Evolutionary conservation across 2,329 filamentous ascomycete species (phyloP), one percentile per base, ranked within the genome.

Genomic region (Exophiala xenobiotica): DNA sequence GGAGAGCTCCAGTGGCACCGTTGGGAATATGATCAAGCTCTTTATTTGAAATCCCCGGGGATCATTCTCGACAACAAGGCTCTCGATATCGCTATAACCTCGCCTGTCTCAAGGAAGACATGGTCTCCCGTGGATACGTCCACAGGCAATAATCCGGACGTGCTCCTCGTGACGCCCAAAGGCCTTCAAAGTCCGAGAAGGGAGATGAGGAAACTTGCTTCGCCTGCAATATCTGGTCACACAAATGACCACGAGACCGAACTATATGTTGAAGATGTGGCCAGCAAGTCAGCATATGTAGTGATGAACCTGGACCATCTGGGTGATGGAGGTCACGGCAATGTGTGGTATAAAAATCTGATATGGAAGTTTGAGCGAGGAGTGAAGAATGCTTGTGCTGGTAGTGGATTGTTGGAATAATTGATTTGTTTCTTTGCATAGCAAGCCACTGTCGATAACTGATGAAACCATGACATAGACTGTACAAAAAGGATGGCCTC

Each of bases 31-130:
- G 70, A 74, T 42, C 68, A 70, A 31, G 68, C 74, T 0, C 55
- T 75, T 1, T 75, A 73, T 56, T 58, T 75, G 3, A 69, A 68
- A 29, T 67, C 68, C 1, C 73, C 72, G 0, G 73, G 73, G 0
- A 49, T 74, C 35, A 54, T 71, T 1, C 57, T 72, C 22, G 66
- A 74, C 40, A 66, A 63, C 1, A 60, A 61, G 5, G 68, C 65
- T 20, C 54, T 75, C 12, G 71, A 75, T 48, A 49, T 63, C 3
- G 57, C 73, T 33, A 60, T 75, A n/a, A 59, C 37, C 7, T 44
- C 51, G 4, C 22, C 31, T 2, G 44, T 31, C 18, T 37, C 49
- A 12, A 54, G 44, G 18, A 51, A 52, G 37, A 43, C 41, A 8
- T 62, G 59, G 59, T 44, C 53, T 24, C 54, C 50, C 1, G 39